Conservation (phyloP, 768 basidiomycete genomes). For the Leccinum truebloodii region DNA sequence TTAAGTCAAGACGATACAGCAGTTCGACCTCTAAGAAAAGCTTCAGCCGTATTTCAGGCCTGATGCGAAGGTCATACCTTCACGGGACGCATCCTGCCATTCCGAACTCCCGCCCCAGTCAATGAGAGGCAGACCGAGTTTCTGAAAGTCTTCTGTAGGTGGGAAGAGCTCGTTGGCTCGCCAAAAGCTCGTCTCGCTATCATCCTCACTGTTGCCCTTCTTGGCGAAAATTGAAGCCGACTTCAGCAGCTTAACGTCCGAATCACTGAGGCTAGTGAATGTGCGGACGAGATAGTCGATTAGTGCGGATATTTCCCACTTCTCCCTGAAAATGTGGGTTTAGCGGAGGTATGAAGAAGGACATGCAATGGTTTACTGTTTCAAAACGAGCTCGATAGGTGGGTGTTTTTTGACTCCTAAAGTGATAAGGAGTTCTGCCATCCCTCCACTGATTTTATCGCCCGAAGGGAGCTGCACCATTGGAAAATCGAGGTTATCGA, state of each 20-base stretch:
- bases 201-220: constrained; percentile 37
- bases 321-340: background rate
- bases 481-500: background rate
- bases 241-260: background rate
- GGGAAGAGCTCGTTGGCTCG: constrained; percentile 80
- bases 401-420: background rate
- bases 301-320: background rate
- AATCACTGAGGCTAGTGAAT: background rate
- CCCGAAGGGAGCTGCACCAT: background rate
- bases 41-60: background rate
- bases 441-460: background rate
- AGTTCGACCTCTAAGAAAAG: background rate
- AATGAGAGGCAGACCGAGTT: constrained; percentile 72
- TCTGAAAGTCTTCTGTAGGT: constrained; percentile 65
- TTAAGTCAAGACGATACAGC: background rate
- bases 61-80: background rate
- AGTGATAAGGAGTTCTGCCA: background rate
- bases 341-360: background rate
- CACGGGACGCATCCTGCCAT: constrained; percentile 47
- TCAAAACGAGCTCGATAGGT: background rate
- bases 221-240: constrained; percentile 41
- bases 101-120: constrained; percentile 75
- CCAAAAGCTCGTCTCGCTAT: constrained; percentile 36
- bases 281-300: constrained; percentile 4
- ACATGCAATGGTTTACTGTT: background rate